Conservation (phyloP, 768 basidiomycete species). For the Porphyrellus cyaneotinctus region DNA sequence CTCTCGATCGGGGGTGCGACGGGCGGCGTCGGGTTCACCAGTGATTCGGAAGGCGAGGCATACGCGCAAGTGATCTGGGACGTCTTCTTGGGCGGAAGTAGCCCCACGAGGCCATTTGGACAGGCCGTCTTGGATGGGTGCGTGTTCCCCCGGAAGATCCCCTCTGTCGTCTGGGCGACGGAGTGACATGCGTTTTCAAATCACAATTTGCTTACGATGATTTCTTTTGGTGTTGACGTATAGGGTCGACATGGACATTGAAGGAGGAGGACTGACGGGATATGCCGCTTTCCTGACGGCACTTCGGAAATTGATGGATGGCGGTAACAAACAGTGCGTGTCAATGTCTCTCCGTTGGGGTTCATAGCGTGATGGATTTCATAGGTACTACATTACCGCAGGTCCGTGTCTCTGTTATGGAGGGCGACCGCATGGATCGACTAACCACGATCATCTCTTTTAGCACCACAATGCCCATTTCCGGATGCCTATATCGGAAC, state of each 20-base stretch:
- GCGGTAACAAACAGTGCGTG: conserved; percentile 27
- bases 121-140: conserved; percentile 70
- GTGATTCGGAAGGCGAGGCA: conserved; percentile 49
- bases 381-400: conserved; percentile 43
- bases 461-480: conserved; percentile 43
- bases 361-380: neutral
- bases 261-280: conserved; percentile 36
- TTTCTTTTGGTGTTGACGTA: neutral
- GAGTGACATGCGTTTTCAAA: neutral
- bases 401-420: conserved; percentile 18
- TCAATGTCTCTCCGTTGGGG: neutral
- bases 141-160: neutral
- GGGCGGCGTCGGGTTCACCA: conserved; percentile 57
- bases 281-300: conserved; percentile 30
- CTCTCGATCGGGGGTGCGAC: conserved; percentile 59
- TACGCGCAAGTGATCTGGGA: conserved; percentile 69
- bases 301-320: conserved; percentile 26
- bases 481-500: conserved; percentile 44
- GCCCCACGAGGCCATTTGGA: conserved; percentile 65
- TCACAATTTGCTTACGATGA: neutral
- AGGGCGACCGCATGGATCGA: neutral
- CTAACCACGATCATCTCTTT: neutral
- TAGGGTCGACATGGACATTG: conserved; percentile 46
- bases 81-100: conserved; percentile 62
- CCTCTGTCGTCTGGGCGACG: conserved; percentile 7